Evolutionary conservation across 2,329 filamentous ascomycete genomes (phyloP).

Genomic region (Apiospora kogelbergensis): DNA sequence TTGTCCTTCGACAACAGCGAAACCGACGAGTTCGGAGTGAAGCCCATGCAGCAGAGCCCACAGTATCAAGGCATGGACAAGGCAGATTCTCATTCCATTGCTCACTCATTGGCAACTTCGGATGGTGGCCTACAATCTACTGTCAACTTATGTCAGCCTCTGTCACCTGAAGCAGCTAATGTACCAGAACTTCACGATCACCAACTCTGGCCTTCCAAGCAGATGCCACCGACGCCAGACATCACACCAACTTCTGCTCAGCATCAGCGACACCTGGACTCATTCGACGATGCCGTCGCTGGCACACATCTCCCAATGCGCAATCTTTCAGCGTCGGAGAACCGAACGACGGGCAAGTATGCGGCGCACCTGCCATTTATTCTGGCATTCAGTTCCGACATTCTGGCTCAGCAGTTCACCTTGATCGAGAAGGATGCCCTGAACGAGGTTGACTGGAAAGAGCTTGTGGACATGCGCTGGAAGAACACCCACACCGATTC

Average conservation of each 20-base stretch:
- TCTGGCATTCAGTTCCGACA: conserved; percentile 75
- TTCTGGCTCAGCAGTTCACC: conserved; percentile 80
- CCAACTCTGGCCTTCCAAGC: conserved; percentile 44
- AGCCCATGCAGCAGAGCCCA: conserved; percentile 12
- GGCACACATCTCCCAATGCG: conserved; percentile 35
- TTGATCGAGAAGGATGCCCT: conserved; percentile 84
- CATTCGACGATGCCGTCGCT: conserved; percentile 31
- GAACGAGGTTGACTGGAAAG: conserved; percentile 86
- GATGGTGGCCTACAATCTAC: conserved; percentile 5
- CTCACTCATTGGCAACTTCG: not conserved
- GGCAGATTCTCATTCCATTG: not conserved
- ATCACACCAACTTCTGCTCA: conserved; percentile 45
- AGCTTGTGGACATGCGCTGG: conserved; percentile 81
- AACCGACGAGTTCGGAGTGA: conserved; percentile 29
- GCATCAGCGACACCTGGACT: conserved; percentile 32
- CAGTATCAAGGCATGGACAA: not conserved
- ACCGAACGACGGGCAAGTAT: conserved; percentile 32
- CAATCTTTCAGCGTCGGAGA: conserved; percentile 32
- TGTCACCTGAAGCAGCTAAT: conserved; percentile 39
- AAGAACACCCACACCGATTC: conserved; percentile 66
- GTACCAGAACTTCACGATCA: conserved; percentile 40
- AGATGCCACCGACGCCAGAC: conserved; percentile 50
- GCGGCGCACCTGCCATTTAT: conserved; percentile 75
- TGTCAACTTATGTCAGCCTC: conserved; percentile 33
- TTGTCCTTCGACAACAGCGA: conserved; percentile 52